Evolutionary conservation across 2,329 filamentous ascomycete species (phyloP).

Genomic region (Claviceps humidiphila): DNA sequence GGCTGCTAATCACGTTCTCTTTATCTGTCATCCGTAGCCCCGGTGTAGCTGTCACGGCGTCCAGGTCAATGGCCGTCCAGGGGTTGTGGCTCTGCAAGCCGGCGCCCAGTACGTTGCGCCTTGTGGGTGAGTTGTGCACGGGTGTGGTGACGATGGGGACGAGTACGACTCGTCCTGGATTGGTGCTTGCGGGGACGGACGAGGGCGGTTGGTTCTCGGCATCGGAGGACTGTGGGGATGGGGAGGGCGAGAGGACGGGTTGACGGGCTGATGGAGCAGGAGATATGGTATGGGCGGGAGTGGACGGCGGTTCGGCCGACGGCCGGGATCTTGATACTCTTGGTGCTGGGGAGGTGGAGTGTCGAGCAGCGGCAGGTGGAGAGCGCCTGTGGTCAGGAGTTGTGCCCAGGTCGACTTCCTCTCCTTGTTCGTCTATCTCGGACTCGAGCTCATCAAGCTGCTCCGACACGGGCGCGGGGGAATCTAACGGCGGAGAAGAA

Average conservation of each 20-base stretch:
- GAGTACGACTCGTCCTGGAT: slow-evolving; percentile 33
- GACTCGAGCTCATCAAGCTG: slow-evolving; percentile 8
- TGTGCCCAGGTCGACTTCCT: neutral
- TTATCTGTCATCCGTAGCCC: slow-evolving; percentile 30
- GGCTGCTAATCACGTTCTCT: slow-evolving; percentile 36
- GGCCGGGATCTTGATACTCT: slow-evolving; percentile 3
- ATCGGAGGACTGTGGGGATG: slow-evolving; percentile 64
- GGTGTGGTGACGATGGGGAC: slow-evolving; percentile 34
- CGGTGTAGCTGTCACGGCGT: slow-evolving; percentile 48
- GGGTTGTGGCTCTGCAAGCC: slow-evolving; percentile 43
- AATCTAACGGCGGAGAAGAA: neutral
- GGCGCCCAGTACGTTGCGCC: slow-evolving; percentile 40
- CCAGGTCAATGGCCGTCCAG: slow-evolving; percentile 68
- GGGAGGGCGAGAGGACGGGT: slow-evolving; percentile 45
- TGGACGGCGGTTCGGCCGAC: slow-evolving; percentile 23
- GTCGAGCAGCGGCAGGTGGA: neutral
- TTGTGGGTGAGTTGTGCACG: slow-evolving; percentile 45
- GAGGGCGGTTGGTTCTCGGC: slow-evolving; percentile 69
- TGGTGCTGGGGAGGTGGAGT: neutral
- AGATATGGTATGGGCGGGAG: slow-evolving; percentile 28
- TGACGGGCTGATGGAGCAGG: slow-evolving; percentile 38
- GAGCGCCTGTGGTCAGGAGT: neutral
- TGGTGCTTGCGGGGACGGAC: slow-evolving; percentile 37
- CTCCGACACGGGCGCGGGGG: neutral
- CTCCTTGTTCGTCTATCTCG: slow-evolving; percentile 1